Conservation (phyloP, 179 eudicot species). For the Beta macrorhiza region DNA sequence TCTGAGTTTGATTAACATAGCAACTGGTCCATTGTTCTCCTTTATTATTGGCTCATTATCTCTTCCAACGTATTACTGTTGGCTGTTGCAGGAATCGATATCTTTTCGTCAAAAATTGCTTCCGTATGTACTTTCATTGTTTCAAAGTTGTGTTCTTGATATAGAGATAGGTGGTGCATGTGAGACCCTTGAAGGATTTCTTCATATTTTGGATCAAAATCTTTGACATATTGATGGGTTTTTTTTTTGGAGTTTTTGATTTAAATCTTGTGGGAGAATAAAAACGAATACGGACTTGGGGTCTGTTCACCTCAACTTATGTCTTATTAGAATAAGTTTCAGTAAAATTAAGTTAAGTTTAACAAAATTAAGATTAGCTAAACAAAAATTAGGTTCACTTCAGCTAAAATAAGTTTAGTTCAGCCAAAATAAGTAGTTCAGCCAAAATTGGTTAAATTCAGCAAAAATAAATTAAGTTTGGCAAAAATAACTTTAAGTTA, state of each 20-base stretch:
- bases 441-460: no score
- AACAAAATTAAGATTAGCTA: no score
- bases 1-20: neutral
- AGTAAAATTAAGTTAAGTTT: no score
- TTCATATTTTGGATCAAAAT: neutral
- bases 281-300: neutral
- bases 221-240: neutral
- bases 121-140: neutral
- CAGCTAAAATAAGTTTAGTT: no score
- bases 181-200: neutral
- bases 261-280: neutral
- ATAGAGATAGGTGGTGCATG: neutral
- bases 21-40: neutral
- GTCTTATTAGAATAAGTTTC: no score
- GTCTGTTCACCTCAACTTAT: neutral
- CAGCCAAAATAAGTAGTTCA: no score
- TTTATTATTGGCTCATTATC: neutral
- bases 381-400: no score
- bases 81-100: neutral
- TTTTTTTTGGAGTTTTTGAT: neutral
- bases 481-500: no score
- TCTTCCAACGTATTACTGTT: neutral
- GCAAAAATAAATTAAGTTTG: no score
- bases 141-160: neutral
- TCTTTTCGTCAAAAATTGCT: neutral